Evolutionary conservation across 2,329 filamentous ascomycete species (phyloP).

Genomic region (Aureobasidium namibiae): DNA sequence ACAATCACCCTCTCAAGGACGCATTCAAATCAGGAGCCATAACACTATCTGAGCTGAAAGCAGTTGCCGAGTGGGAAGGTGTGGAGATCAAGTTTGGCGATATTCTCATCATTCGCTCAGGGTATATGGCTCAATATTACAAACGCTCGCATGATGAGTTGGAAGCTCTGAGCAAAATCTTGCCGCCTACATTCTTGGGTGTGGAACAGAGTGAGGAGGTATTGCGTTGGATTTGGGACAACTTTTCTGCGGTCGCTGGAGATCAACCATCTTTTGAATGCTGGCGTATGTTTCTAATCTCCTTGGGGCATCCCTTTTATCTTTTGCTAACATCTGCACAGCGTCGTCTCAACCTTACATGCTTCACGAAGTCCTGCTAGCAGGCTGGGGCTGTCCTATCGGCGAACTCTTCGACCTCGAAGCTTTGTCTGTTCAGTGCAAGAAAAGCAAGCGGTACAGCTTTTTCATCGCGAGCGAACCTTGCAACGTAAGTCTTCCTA

Average conservation of each 20-base stretch:
- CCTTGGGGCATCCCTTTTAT: not conserved
- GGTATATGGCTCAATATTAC: conserved; percentile 37
- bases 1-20: conserved; percentile 30
- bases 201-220: conserved; percentile 39
- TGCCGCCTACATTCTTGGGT: conserved; percentile 40
- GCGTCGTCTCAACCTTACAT: conserved; percentile 27
- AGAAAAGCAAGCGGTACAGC: conserved; percentile 30
- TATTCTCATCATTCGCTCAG: conserved; percentile 42
- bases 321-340: not conserved
- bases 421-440: conserved; percentile 34
- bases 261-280: conserved; percentile 32
- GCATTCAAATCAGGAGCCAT: conserved; percentile 30
- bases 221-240: conserved; percentile 34
- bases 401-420: conserved; percentile 45
- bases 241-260: conserved; percentile 30
- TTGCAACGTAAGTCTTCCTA: conserved; percentile 38
- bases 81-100: conserved; percentile 49
- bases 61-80: conserved; percentile 38
- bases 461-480: conserved; percentile 43
- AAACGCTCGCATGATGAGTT: conserved; percentile 32
- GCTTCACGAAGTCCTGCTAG: conserved; percentile 41
- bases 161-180: conserved; percentile 27
- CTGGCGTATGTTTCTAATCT: conserved; percentile 22
- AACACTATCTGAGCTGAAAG: conserved; percentile 32
- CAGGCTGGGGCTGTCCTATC: conserved; percentile 44